Evolutionary conservation across 805 yeast species (phyloP), one percentile per base, ranked within the genome.

Genomic region (Kodamaea fukazawae): DNA sequence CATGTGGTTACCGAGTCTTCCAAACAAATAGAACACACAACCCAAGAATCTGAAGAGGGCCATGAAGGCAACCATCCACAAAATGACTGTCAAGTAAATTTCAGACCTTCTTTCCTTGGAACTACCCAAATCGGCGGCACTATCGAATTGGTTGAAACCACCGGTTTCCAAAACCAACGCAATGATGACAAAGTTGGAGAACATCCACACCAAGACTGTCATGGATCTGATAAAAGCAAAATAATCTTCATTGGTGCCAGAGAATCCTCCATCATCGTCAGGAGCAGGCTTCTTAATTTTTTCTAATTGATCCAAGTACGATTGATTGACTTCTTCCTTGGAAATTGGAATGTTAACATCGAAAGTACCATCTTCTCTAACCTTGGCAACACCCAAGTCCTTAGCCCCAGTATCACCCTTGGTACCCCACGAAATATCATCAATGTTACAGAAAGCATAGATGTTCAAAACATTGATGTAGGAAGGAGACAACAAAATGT

Each of bases 401-500:
- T 63, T 70, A 4, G 79, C 78, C 3, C 83, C 75, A n/a, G 71
- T 68, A 31, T 79, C 76, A 29, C 86, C 86, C 57, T 81, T 80
- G n/a, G 86, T 80, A 43, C 86, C 86, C 86, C 86, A 80, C 2
- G 86, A 80, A 34, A 80, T 76, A 60, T 80, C 86, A 54, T 80
- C 85, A 65, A 81, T 78, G 59, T 80, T 80, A 65, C 84, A 80
- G 56, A 81, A 80, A 1, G 86, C 83, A 57, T 78, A 80, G 35
- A 80, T 81, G 54, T 78, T 79, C 52, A 81, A 63, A 29, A 81
- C 76, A 46, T 75, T 75, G 45, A 73, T 65, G 53, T 73, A 75
- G n/a, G 75, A 64, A 4, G 80, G 79, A 20, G 76, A 71, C 36
- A 75, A 60, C 52, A 75, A 64, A 45, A 74, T 65, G 51, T 75